Percentiles rank a stretch among this genome's conserved stretches.
Conservation (phyloP, 192 early-diverging fungal species). For the Diversispora eburnea region DNA sequence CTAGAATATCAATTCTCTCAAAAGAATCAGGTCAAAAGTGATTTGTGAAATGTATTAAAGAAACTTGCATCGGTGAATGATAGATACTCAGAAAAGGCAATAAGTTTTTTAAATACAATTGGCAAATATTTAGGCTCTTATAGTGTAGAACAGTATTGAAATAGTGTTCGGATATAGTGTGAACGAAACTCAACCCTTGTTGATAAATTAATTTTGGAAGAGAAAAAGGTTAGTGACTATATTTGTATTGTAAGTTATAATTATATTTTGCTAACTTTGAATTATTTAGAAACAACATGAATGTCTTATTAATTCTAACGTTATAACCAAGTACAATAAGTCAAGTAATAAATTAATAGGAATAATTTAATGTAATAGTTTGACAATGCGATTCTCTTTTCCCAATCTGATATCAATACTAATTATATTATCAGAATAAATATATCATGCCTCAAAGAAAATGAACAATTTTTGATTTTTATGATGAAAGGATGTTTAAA, state of each 20-base stretch:
- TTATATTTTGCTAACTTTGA: background rate
- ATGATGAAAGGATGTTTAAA: no score
- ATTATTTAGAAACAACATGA: conserved; percentile 9
- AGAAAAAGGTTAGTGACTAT: background rate
- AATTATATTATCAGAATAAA: no score
- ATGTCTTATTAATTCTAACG: background rate
- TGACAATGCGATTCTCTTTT: background rate
- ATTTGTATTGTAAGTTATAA: conserved; percentile 10
- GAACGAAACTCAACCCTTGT: background rate
- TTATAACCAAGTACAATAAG: background rate
- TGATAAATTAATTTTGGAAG: background rate
- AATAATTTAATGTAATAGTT: background rate
- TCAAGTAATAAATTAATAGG: background rate
- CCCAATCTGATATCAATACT: no score
- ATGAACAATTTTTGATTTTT: no score
- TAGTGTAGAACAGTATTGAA: background rate
- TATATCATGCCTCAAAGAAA: no score
- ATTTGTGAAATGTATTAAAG: background rate
- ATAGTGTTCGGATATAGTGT: background rate
- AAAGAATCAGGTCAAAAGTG: background rate
- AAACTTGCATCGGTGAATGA: background rate
- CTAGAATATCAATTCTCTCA: conserved; percentile 10
- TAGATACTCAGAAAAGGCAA: background rate
- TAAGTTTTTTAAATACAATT: background rate
- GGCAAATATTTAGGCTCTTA: background rate